Percentiles rank a stretch among this genome's conserved stretches.
Conservation (phyloP, 139 green algal species). For the Tetraselmis chui region DNA sequence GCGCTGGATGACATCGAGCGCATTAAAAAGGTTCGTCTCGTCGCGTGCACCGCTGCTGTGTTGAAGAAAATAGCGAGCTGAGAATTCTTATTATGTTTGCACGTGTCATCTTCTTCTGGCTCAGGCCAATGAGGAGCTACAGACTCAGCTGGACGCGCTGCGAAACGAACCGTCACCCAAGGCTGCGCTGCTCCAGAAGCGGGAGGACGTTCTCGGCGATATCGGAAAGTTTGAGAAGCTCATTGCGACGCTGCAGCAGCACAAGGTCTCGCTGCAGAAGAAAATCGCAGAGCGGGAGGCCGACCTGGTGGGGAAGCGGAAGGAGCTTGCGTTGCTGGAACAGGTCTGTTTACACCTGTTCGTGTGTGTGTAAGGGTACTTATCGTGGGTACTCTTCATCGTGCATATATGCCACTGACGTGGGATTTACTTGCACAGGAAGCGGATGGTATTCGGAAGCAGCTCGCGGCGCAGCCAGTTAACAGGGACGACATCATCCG, state of each 20-base stretch:
- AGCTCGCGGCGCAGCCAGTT: conserved; percentile 55
- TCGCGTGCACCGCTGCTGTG: too few species aligned
- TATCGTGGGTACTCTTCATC: too few species aligned
- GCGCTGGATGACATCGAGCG: conserved; percentile 19
- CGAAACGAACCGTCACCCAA: conserved; percentile 51
- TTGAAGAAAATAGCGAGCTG: too few species aligned
- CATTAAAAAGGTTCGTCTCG: conserved; percentile 14
- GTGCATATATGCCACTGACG: too few species aligned
- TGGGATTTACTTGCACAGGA: too few species aligned
- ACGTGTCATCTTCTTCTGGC: too few species aligned
- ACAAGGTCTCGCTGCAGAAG: conserved; percentile 44
- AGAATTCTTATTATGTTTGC: too few species aligned
- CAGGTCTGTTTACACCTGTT: too few species aligned
- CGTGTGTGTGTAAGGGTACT: too few species aligned
- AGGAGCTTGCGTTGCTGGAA: conserved; percentile 31
- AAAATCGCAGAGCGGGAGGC: conserved; percentile 52
- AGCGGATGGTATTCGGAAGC: conserved; percentile 42
- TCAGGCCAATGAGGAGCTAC: conserved; percentile 43
- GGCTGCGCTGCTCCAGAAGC: conserved; percentile 33
- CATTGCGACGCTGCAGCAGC: conserved; percentile 12
- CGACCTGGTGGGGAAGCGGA: conserved; percentile 29
- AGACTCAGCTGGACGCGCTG: conserved; percentile 42
- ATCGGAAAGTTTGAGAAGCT: conserved; percentile 48
- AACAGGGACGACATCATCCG: conserved; percentile 65
- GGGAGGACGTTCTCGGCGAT: conserved; percentile 33